phyloP scores from a whole-genome alignment of 108 stramenopile species.

The Cyclostephanos tholiformis region DNA sequence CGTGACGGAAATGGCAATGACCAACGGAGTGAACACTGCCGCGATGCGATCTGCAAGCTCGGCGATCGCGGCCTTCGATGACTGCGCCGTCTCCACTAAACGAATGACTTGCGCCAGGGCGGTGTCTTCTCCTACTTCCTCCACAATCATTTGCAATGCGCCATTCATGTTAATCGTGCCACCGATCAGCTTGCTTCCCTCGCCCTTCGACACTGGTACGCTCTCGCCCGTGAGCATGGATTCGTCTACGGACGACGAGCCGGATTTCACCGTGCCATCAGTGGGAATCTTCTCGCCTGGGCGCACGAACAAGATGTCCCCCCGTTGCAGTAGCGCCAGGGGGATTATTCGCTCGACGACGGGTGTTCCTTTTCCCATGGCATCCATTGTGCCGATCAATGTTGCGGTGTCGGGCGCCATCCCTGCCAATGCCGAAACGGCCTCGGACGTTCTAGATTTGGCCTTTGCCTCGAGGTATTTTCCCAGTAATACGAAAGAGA shows the following conservation, averaged over 20 bases:
- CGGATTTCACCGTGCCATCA: constrained; percentile 80
- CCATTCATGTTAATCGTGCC: constrained; percentile 68
- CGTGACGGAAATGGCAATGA: constrained; percentile 58
- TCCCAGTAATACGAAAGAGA: constrained; percentile 77
- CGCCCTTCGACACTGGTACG: constrained; percentile 59
- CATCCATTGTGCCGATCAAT: constrained; percentile 42
- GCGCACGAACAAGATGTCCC: constrained; percentile 75
- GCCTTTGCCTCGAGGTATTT: constrained; percentile 77
- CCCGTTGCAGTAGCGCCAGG: constrained; percentile 47
- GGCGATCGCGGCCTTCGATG: constrained; percentile 80
- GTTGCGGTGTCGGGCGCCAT: constrained; percentile 55
- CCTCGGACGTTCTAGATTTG: constrained; percentile 44
- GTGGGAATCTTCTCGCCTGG: constrained; percentile 81
- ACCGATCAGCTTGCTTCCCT: constrained; percentile 63
- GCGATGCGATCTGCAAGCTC: constrained; percentile 79
- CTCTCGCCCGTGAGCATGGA: constrained; percentile 86
- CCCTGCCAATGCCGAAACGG: constrained; percentile 50
- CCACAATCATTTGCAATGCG: constrained; percentile 51
- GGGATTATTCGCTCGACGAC: constrained; percentile 41
- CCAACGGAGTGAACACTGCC: constrained; percentile 70
- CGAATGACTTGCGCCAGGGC: constrained; percentile 75
- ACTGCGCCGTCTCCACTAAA: constrained; percentile 85
- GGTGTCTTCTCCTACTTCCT: constrained; percentile 60
- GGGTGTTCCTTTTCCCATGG: constrained; percentile 7
- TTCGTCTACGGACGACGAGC: constrained; percentile 82